phyloP scores from a whole-genome alignment of 1,139 yeast species.

The Candida pseudoviswanathii region DNA sequence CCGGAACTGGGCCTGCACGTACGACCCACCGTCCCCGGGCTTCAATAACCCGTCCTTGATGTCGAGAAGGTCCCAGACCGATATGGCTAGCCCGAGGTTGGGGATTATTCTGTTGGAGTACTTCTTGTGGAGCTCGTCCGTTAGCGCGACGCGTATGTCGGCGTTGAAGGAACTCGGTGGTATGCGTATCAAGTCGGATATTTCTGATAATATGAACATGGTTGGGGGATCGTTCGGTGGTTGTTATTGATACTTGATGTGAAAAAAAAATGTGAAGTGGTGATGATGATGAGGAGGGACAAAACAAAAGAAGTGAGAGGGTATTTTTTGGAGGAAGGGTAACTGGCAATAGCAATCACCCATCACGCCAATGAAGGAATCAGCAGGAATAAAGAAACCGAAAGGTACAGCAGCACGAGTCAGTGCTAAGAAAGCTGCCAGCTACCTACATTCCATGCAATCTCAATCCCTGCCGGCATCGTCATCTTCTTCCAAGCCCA shows the following conservation, averaged over 20 bases:
- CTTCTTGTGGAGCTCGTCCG: conserved; percentile 80
- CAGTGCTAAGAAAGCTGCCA: conserved; percentile 37
- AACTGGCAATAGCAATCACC: background rate
- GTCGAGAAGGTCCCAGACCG: conserved; percentile 79
- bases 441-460: conserved; percentile 32
- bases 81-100: conserved; percentile 79
- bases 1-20: conserved; percentile 72
- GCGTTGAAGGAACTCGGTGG: conserved; percentile 83
- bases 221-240: background rate
- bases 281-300: conserved; percentile 2
- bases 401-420: conserved; percentile 1
- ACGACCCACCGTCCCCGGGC: conserved; percentile 97
- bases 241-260: background rate
- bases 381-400: conserved; percentile 18
- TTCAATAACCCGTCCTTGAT: conserved; percentile 85
- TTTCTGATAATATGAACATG: conserved; percentile 83
- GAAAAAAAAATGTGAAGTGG: background rate
- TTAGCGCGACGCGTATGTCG: conserved; percentile 69
- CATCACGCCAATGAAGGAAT: conserved; percentile 8
- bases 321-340: background rate
- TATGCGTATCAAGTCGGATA: conserved; percentile 82
- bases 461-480: conserved; percentile 6
- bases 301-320: background rate
- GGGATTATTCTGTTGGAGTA: conserved; percentile 83
- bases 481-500: background rate